Evolutionary conservation across 371 early-diverging fungal genomes (phyloP).

Genomic region (Mucor plumbeus): DNA sequence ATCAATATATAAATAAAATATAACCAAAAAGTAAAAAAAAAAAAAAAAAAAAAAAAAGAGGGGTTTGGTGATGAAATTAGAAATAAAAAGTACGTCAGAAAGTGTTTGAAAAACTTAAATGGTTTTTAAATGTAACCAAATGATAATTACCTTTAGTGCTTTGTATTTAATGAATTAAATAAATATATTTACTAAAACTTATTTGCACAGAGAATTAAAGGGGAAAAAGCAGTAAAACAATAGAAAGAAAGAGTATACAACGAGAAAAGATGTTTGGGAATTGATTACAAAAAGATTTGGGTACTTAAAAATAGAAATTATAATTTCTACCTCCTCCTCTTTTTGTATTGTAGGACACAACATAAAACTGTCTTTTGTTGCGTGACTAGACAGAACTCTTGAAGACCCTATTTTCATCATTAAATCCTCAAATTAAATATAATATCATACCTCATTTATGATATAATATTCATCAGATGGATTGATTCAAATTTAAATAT

Average conservation of each 20-base stretch:
- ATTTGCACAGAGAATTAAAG: background rate
- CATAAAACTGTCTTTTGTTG: background rate
- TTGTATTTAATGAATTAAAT: background rate
- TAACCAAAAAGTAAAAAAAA: background rate
- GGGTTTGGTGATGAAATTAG: background rate
- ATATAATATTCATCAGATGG: background rate
- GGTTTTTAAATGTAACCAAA: background rate
- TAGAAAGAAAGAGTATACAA: background rate
- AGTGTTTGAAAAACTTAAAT: background rate
- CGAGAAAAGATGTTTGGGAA: background rate
- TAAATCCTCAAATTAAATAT: background rate
- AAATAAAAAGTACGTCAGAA: background rate
- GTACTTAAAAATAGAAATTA: background rate
- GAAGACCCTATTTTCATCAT: background rate
- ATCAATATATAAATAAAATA: background rate
- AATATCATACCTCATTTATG: background rate
- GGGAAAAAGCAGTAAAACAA: constrained; percentile 1
- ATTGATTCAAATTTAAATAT: background rate
- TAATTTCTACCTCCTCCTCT: background rate
- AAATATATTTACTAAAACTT: background rate
- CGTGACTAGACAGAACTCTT: background rate
- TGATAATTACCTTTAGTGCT: background rate
- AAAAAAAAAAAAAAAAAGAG: background rate
- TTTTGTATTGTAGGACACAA: background rate
- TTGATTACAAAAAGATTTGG: background rate